Base-by-base conservation (phyloP, 140 eudicot species). In the Anethum foeniculum region DNA sequence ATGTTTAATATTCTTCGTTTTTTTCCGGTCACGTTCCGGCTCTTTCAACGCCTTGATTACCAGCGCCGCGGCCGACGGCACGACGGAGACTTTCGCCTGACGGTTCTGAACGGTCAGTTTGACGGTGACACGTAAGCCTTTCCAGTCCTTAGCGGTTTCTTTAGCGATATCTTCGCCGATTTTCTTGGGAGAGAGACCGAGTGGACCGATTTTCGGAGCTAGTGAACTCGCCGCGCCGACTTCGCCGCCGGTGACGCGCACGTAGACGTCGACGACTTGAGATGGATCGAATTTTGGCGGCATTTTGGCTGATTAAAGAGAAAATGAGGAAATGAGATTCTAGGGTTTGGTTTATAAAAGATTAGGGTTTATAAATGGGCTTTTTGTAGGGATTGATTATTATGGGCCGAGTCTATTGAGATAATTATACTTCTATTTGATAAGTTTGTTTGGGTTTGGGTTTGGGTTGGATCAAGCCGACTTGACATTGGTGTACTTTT, bases 11-110 rank as follows among this genome's bases (percentile, higher is more conserved):
- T 88, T 88, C 80, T 88, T 88, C 81, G 86, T 86, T 75, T 88
- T 88, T 84, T 88, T 88, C 78, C 89, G 69, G 16, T 88, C 89
- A 16, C 89, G 81, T 54, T 88, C 91, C 7, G 91, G 91, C 80
- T 88, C 91, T 75, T 88, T 88, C 14, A 88, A 43, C 5, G 91
- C 88, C 39, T 88, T 88, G 85, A 88, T 88, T 0, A 88, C 90
- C 7, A 88, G 58, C 8, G 92, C 92, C 0, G 91, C 91, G 58
- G 91, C 91, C 39, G 91, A 88, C 2, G 91, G 91, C 23, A 88
- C 91, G 13, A 88, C 91, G 15, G 91, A 86, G 8, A 86, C 89
- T 32, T 88, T 88, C 1, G 92, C 92, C 44, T 88, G 92, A 36
- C 92, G 90, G 49, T 88, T 88, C 78, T 88, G 89, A 0, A 88